Evolutionary conservation across 352 stramenopile species (phyloP).

Genomic region (Phytophthora megakarya): DNA sequence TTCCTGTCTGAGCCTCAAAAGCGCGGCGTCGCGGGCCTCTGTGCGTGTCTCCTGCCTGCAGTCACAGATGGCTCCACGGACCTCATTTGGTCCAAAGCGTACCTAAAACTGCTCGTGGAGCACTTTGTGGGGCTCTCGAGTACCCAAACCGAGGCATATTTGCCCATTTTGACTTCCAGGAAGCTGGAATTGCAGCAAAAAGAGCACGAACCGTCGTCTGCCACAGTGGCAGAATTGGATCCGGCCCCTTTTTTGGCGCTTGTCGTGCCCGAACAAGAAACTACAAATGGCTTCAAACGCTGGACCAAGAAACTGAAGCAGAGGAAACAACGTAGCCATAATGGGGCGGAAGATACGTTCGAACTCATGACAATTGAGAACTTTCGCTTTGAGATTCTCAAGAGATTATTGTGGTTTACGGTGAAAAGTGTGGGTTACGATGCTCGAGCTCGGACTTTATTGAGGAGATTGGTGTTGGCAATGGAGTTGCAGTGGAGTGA

Average conservation of each 20-base stretch:
- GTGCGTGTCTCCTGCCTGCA: conserved; percentile 64
- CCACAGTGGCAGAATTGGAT: conserved; percentile 41
- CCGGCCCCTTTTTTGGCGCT: conserved; percentile 66
- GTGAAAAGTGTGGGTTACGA: conserved; percentile 83
- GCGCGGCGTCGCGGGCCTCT: conserved; percentile 68
- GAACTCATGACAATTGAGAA: conserved; percentile 29
- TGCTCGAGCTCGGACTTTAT: conserved; percentile 58
- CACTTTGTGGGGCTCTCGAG: conserved; percentile 57
- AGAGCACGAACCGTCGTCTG: conserved; percentile 21
- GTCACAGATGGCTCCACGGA: conserved; percentile 70
- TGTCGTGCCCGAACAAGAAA: conserved; percentile 42
- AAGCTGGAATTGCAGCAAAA: conserved; percentile 27
- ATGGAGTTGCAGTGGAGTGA: conserved; percentile 63
- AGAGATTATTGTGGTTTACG: conserved; percentile 79
- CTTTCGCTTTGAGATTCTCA: conserved; percentile 69
- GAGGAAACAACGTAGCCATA: conserved; percentile 27
- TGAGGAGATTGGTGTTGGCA: conserved; percentile 50
- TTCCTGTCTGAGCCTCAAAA: conserved; percentile 61
- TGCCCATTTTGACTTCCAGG: conserved; percentile 66
- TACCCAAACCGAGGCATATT: conserved; percentile 66
- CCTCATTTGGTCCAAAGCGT: conserved; percentile 64
- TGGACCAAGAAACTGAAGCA: conserved; percentile 40
- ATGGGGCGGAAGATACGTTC: conserved; percentile 6
- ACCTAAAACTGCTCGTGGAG: conserved; percentile 68
- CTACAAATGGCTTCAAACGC: conserved; percentile 30